phyloP scores from a whole-genome alignment of 108 stramenopile species.

The Skeletonema potamos region DNA sequence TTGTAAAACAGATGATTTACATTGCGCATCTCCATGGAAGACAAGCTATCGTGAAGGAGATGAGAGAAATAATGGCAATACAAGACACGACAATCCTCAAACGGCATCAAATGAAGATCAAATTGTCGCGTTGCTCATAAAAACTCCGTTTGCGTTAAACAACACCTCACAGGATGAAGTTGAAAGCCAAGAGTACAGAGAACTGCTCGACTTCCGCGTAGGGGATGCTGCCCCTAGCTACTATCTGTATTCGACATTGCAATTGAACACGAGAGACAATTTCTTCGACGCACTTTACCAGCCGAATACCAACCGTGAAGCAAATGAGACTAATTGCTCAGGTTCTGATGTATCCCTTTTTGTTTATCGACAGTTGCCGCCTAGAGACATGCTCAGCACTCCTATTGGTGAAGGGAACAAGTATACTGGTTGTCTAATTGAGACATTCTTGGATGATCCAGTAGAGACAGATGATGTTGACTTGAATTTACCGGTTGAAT shows the following conservation, averaged over 20 bases:
- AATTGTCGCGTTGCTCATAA: conserved; percentile 35
- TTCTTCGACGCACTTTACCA: neutral
- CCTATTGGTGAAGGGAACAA: neutral
- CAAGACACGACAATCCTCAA: neutral
- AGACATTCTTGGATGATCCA: conserved; percentile 33
- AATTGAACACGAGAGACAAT: neutral
- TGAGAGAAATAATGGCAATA: neutral
- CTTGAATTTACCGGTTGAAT: conserved; percentile 12
- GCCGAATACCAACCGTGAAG: neutral
- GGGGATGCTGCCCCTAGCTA: conserved; percentile 49
- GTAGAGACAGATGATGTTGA: conserved; percentile 11
- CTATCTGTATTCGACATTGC: conserved; percentile 30
- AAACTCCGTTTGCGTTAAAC: neutral
- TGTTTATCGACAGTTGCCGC: conserved; percentile 27
- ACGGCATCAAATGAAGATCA: conserved; percentile 5
- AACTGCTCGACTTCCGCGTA: conserved; percentile 36
- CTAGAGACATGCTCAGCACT: conserved; percentile 10
- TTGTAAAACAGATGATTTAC: conserved; percentile 17
- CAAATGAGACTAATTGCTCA: conserved; percentile 3
- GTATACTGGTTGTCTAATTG: conserved; percentile 65
- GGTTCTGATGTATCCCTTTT: conserved; percentile 6
- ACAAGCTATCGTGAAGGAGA: neutral
- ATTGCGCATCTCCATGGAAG: conserved; percentile 46
- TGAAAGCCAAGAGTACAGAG: conserved; percentile 28
- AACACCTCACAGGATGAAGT: conserved; percentile 8